Base-by-base conservation (phyloP, 73 alveolate species). In the Blepharisma stoltei region DNA sequence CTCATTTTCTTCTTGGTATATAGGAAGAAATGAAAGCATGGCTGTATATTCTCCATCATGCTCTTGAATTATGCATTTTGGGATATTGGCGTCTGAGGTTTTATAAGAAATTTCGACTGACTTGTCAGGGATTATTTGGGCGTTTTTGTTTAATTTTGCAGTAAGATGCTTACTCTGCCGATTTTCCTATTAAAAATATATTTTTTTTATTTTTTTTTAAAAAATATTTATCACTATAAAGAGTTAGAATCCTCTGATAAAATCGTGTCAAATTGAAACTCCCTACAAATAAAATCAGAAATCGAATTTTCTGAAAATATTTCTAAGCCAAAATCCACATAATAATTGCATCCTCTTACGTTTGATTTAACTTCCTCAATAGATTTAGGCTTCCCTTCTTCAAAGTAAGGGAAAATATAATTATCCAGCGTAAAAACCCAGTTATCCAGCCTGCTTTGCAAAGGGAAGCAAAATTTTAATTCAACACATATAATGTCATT, bases 31-130 rank as follows among this genome's bases (percentile, higher is more conserved):
- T 18, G 54, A 8, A 11, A 27, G n/a, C 48, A 60, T 60, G 1
- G 18, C 41, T 0, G 11, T 11, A 4, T 27, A 3, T 60, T 60
- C n/a, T 14, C n/a, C 69, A 1, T 43, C 55, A 3, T 46, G 14
- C n/a, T 69, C 32, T 69, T 69, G 65, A 4, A 69, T 44, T n/a
- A 69, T n/a, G 38, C 18, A 37, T 44, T 69, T 69, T 38, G 79
- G 79, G 41, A 43, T 60, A 70, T 23, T 23, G 14, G 48, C 11
- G 21, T 60, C 48, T 60, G 11, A 8, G 2, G 76, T 23, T 60
- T 60, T 8, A 4, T 23, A 60, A 18, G 32, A 11, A 14, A 60
- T 9, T 11, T 11, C 32, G 0, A 60, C n/a, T 8, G 11, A 18
- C 4, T 60, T 60, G 49, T n/a, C 32, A 60, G 48, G 76, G 48